Conservation (phyloP, 768 basidiomycete species). For the Hygrocybe coccinea region DNA sequence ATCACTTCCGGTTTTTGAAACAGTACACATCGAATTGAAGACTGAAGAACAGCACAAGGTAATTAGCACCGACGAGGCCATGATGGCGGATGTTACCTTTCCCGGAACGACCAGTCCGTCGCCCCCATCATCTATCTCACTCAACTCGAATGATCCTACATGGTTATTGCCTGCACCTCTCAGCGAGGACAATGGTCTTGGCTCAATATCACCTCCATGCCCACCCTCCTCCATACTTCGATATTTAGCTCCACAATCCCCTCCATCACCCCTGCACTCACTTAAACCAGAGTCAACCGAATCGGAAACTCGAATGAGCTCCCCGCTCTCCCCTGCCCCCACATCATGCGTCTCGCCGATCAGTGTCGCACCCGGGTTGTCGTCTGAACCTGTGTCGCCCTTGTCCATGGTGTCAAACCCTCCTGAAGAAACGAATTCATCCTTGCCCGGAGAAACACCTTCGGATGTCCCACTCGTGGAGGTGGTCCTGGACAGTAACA, state of each 20-base stretch:
- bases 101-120: too few relatives aligned
- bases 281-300: background rate
- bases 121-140: too few relatives aligned
- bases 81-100: too few relatives aligned
- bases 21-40: too few relatives aligned
- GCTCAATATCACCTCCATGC: background rate
- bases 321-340: slow-evolving; percentile 15
- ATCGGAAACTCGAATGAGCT: background rate
- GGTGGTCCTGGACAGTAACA: too few relatives aligned
- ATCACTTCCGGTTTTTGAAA: background rate
- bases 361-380: slow-evolving; percentile 21
- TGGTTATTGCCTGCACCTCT: background rate
- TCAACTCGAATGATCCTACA: background rate
- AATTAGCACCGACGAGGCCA: too few relatives aligned
- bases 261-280: background rate
- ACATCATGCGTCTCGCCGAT: slow-evolving; percentile 31
- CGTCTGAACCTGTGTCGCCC: slow-evolving; percentile 8
- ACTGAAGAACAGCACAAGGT: too few relatives aligned
- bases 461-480: too few relatives aligned
- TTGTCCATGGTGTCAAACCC: background rate
- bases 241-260: background rate
- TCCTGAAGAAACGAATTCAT: background rate
- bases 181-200: too few relatives aligned
- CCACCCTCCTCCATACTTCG: background rate
- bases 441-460: background rate